A percentile compares a stretch with the other conserved stretches of the same genome.
Conservation (phyloP, 176 grass and related monocot species). For the Aegilops umbellulata region DNA sequence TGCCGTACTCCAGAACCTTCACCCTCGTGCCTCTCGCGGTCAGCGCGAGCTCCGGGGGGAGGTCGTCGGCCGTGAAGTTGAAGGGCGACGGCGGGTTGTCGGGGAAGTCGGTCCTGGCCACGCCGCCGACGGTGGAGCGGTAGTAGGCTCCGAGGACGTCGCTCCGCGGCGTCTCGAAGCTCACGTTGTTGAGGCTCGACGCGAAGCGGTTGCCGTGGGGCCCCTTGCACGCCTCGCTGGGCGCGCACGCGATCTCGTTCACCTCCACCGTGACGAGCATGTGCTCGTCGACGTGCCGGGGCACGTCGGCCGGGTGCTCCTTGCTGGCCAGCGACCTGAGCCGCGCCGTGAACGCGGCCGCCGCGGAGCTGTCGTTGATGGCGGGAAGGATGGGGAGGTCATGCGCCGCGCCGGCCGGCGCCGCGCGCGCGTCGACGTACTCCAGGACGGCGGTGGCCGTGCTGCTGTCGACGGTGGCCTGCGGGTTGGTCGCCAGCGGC, state of each 20-base stretch:
- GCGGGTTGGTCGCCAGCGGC: not conserved
- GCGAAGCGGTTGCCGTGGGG: not conserved
- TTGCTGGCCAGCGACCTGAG: conserved; percentile 26
- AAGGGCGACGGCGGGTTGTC: conserved; percentile 33
- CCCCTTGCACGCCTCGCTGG: not conserved
- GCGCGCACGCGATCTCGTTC: conserved; percentile 2
- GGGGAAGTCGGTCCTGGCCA: conserved; percentile 44
- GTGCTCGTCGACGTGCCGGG: conserved; percentile 23
- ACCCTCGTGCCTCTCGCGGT: conserved; percentile 42
- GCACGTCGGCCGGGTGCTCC: conserved; percentile 8
- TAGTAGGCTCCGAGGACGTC: conserved; percentile 42
- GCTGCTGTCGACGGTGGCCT: not conserved
- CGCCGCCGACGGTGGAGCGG: not conserved
- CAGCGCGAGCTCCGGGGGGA: not conserved
- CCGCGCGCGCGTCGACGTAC: not conserved
- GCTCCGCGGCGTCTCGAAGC: not conserved
- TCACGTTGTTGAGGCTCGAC: conserved; percentile 50
- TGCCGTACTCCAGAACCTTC: conserved; percentile 58
- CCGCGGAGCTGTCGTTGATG: not conserved
- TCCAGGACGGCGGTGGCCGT: conserved; percentile 32
- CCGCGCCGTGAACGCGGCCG: not conserved
- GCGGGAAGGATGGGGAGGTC: not conserved
- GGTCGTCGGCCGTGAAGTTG: conserved; percentile 32
- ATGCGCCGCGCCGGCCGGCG: not conserved
- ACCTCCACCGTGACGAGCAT: conserved; percentile 31